These are phyloP conservation scores for Urostyla sp. DNA, from an alignment of 73 alveolate genomes.

Conservation along the genomic window DNA sequence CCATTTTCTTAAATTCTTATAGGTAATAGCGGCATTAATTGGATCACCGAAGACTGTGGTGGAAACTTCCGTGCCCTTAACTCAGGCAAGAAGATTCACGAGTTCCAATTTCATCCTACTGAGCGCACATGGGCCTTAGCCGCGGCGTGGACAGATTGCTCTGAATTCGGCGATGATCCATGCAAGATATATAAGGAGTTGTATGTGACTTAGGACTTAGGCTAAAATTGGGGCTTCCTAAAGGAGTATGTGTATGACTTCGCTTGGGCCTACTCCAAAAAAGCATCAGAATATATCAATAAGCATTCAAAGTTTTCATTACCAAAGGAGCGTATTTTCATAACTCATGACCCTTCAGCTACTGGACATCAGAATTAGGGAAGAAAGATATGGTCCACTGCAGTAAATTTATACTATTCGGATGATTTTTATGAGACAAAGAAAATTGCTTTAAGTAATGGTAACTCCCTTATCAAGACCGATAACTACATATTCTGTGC, in stretches of 20 bases:
- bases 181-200: slow-evolving; percentile 83
- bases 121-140: slow-evolving; percentile 88
- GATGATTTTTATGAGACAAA: slow-evolving; percentile 86
- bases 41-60: slow-evolving; percentile 93
- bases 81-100: slow-evolving; percentile 83
- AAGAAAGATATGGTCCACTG: slow-evolving; percentile 41
- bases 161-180: slow-evolving; percentile 71
- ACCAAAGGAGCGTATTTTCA: slow-evolving; percentile 64
- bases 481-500: slow-evolving; percentile 87
- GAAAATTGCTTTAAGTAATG: slow-evolving; percentile 72
- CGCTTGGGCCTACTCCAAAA: slow-evolving; percentile 81
- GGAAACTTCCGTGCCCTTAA: slow-evolving; percentile 74
- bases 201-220: slow-evolving; percentile 86
- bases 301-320: slow-evolving; percentile 48
- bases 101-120: slow-evolving; percentile 91
- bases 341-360: slow-evolving; percentile 54
- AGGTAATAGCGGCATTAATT: slow-evolving; percentile 84
- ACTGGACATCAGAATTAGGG: slow-evolving; percentile 56
- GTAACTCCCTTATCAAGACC: slow-evolving; percentile 85
- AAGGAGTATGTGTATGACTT: slow-evolving; percentile 84
- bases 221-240: slow-evolving; percentile 80
- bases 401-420: slow-evolving; percentile 61
- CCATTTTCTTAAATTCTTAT: not conserved
- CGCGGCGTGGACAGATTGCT: slow-evolving; percentile 82
- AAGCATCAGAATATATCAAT: slow-evolving; percentile 18